Percentiles rank a stretch among this genome's conserved stretches.
Conservation (phyloP, 495 filamentous ascomycete species). For the Lindgomyces ingoldianus region DNA sequence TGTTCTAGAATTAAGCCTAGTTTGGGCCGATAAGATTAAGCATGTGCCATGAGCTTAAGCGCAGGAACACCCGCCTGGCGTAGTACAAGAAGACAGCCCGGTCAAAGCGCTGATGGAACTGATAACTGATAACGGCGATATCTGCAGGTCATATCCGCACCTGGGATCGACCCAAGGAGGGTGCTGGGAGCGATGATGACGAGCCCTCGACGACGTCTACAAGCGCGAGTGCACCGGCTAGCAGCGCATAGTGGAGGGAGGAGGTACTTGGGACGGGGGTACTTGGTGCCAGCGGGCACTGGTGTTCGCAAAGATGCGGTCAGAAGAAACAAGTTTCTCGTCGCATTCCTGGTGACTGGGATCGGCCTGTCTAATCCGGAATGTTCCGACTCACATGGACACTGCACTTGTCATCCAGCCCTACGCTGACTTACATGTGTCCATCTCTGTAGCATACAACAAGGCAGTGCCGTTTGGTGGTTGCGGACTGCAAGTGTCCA, state of each 20-base stretch:
- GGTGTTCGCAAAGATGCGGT: too few species aligned
- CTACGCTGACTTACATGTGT: constrained; percentile 17
- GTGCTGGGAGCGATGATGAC: constrained; percentile 47
- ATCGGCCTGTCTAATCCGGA: background rate
- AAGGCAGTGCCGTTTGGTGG: too few species aligned
- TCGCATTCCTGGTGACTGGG: background rate
- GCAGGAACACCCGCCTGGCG: constrained; percentile 28
- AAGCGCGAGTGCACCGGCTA: constrained; percentile 16
- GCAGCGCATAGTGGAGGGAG: background rate
- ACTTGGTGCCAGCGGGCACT: too few species aligned
- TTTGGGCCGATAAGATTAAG: constrained; percentile 23
- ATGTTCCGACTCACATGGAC: background rate
- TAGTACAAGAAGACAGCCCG: background rate
- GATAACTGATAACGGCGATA: constrained; percentile 22
- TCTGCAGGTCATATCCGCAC: constrained; percentile 78
- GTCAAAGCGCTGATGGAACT: background rate
- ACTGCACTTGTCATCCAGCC: constrained; percentile 2
- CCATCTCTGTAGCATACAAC: too few species aligned
- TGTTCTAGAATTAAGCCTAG: constrained; percentile 2
- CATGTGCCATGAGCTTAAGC: constrained; percentile 1
- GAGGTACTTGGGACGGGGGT: background rate
- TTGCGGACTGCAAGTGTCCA: background rate
- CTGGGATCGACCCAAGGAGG: constrained; percentile 77
- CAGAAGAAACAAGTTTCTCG: background rate
- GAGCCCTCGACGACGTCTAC: constrained; percentile 39